Evolutionary conservation across 2,329 filamentous ascomycete species (phyloP), one percentile per base, ranked within the genome.

Genomic region (Oidium heveae): DNA sequence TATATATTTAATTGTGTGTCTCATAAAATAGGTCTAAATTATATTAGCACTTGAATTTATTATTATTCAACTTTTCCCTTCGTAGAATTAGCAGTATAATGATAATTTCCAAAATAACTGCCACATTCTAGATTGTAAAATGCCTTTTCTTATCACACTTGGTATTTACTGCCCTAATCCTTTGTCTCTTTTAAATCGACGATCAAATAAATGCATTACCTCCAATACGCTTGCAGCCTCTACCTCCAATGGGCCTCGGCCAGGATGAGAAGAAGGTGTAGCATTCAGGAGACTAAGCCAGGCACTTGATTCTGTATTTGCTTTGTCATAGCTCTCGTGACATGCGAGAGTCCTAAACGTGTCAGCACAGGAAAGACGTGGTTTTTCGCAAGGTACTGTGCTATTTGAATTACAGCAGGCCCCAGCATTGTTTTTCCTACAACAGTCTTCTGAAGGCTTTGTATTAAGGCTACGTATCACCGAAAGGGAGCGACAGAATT

Each of bases 221-320:
- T 81, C 82, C 84, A 88, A 87, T 55, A 88, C 86, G 65, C 83
- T 87, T 0, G 84, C 84, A 7, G 84, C 82, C 67, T 88, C 84
- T 16, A 88, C 82, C 65, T 88, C 84, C 61, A 87, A 79, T 0
- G 83, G 79, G 70, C 70, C 57, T 68, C 67, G 54, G 65, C 66
- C 55, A 65, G 63, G 53, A 68, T 68, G 60, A 55, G 60, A 55
- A 54, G 61, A 61, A 20, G 63, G 73, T 0, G 74, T 73, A 18
- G 80, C 80, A 63, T 78, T 76, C 16, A 88, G 74, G 66, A 81
- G 81, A 1, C 82, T 82, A 54, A 88, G 69, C 84, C 84, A 88
- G 1, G 76, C 77, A n/a, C 74, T 74, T 55, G 87, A 76, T 56
- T 88, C 82, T 59, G 84, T 79, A 28, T 75, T 80, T 7, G 84